These are phyloP conservation scores for Gynochthodes officinalis DNA, from an alignment of 257 asterid species.

Conservation along the genomic window DNA sequence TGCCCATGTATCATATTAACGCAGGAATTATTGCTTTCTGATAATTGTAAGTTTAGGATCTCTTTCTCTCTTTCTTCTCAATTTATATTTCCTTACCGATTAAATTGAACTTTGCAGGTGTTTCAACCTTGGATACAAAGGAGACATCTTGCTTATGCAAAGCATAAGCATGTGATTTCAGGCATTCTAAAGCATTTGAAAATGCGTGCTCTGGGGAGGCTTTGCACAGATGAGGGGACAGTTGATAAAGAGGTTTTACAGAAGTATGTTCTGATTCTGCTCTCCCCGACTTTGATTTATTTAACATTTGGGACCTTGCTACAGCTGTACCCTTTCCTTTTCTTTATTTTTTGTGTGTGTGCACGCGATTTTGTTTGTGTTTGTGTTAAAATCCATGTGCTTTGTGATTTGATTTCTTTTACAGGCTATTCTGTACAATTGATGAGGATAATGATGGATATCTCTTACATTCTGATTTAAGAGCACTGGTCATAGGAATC, in stretches of 20 bases:
- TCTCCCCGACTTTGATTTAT: neutral
- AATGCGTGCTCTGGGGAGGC: constrained; percentile 65
- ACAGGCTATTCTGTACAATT: constrained; percentile 61
- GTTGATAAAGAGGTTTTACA: constrained; percentile 49
- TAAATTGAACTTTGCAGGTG: constrained; percentile 35
- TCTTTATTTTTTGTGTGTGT: too few relatives aligned
- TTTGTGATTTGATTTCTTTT: constrained; percentile 12
- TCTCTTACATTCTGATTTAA: constrained; percentile 60
- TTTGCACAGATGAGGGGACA: constrained; percentile 55
- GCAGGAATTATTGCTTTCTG: neutral
- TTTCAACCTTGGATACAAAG: constrained; percentile 87
- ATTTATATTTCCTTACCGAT: neutral
- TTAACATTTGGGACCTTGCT: neutral
- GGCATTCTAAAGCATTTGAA: constrained; percentile 68
- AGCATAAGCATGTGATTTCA: constrained; percentile 81
- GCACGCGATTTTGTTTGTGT: too few relatives aligned
- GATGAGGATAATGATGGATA: constrained; percentile 56
- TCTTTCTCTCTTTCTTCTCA: neutral
- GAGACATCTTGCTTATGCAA: constrained; percentile 61
- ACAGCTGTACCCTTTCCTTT: neutral
- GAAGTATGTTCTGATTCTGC: constrained; percentile 38
- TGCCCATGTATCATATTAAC: neutral
- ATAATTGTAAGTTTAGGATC: too few relatives aligned
- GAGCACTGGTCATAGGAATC: constrained; percentile 70
- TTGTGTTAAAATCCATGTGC: neutral